A percentile compares a stretch with the other conserved stretches of the same genome.
Evolutionary conservation across 352 stramenopile species (phyloP).

Genomic region (Phytopythium kandeliae): DNA sequence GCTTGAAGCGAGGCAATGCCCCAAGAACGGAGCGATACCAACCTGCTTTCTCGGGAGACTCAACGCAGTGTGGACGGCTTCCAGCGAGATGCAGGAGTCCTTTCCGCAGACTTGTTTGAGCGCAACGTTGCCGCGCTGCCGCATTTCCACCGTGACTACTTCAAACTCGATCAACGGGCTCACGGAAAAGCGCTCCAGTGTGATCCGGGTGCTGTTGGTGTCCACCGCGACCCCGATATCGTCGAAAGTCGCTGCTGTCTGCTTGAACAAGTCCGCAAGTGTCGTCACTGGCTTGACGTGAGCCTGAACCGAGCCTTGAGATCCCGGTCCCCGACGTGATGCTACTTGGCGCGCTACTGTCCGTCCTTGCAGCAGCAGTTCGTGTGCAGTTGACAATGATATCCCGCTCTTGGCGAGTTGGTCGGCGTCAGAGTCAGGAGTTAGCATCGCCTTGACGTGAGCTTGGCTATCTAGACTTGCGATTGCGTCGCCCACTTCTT

Average conservation of each 20-base stretch:
- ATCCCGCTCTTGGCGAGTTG: constrained; percentile 7
- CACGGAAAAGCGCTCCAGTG: constrained; percentile 15
- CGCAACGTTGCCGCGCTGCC: constrained; percentile 9
- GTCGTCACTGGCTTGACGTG: neutral
- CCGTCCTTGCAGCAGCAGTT: constrained; percentile 25
- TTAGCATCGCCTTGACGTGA: neutral
- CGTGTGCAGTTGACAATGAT: constrained; percentile 18
- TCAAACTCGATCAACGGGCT: constrained; percentile 25
- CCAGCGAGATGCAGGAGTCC: constrained; percentile 16
- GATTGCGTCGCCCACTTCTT: neutral
- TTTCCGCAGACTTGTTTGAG: constrained; percentile 13
- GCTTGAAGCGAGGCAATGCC: constrained; percentile 10
- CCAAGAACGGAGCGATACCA: constrained; percentile 14
- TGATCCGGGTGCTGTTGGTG: constrained; percentile 5
- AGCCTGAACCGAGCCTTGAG: neutral
- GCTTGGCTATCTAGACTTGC: neutral
- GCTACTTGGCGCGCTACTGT: constrained; percentile 9
- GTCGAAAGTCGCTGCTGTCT: too few species aligned
- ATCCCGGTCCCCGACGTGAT: neutral
- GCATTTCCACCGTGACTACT: constrained; percentile 20
- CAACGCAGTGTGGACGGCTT: constrained; percentile 3
- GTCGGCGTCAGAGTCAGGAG: neutral
- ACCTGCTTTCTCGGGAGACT: constrained; percentile 23
- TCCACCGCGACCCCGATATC: neutral
- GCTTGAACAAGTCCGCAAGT: neutral